These are phyloP conservation scores for Nothomitra cinnamomea DNA, from an alignment of 2,329 filamentous ascomycete genomes.

Conservation along the genomic window DNA sequence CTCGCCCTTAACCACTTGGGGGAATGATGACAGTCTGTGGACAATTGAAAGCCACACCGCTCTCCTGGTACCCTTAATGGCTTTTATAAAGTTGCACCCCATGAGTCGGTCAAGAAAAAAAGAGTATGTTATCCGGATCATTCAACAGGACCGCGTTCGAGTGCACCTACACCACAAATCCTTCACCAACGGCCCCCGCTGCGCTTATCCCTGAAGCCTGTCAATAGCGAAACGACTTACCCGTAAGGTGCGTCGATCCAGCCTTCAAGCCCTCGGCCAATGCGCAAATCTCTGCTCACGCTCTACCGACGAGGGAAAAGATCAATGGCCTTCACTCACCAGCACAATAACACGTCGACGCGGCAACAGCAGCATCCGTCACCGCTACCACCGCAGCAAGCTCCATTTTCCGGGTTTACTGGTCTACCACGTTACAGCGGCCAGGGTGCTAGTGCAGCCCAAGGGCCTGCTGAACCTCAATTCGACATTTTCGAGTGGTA, in stretches of 20 bases:
- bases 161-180: not conserved
- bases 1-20: no score
- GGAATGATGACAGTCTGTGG: no score
- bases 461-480: not conserved
- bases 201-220: slow-evolving; percentile 3
- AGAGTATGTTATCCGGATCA: not conserved
- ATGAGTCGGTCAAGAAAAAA: not conserved
- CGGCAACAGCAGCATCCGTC: not conserved
- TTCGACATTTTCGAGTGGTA: slow-evolving; percentile 87
- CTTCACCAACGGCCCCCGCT: not conserved
- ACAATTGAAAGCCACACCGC: not conserved
- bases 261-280: not conserved
- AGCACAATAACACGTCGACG: not conserved
- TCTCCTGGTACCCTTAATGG: not conserved
- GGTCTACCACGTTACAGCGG: not conserved
- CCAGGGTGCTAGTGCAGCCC: not conserved
- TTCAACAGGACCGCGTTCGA: not conserved
- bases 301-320: slow-evolving; percentile 1
- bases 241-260: not conserved
- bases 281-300: not conserved
- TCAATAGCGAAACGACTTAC: not conserved
- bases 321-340: slow-evolving; percentile 2
- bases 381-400: not conserved
- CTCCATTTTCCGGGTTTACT: not conserved
- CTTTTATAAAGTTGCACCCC: slow-evolving; percentile 3